These are phyloP conservation scores for Alternaria sp. DNA, from an alignment of 2,329 filamentous ascomycete species.

Conservation along the genomic window DNA sequence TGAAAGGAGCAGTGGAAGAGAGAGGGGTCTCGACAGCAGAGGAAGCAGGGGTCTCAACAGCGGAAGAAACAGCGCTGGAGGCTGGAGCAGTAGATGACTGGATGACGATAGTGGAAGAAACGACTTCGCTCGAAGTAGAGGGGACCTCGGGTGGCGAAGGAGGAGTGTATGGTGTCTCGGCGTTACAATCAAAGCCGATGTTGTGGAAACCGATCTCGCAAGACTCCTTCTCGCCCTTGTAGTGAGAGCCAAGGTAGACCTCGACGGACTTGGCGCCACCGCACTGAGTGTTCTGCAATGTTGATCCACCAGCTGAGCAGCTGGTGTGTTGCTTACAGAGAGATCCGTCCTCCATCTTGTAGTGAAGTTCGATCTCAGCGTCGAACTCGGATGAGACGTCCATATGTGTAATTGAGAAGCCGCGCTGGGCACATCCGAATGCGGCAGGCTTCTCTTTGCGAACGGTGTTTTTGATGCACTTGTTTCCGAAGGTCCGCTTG, in stretches of 20 bases:
- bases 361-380: slow-evolving; percentile 83
- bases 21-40: slow-evolving; percentile 11
- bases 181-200: slow-evolving; percentile 77
- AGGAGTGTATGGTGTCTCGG: slow-evolving; percentile 35
- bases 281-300: slow-evolving; percentile 85
- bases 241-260: slow-evolving; percentile 65
- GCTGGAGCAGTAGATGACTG: slow-evolving; percentile 14
- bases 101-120: slow-evolving; percentile 14
- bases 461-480: slow-evolving; percentile 56
- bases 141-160: slow-evolving; percentile 28
- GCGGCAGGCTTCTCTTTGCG: slow-evolving; percentile 62
- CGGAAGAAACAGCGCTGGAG: slow-evolving; percentile 6
- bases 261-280: slow-evolving; percentile 86
- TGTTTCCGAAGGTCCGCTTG: slow-evolving; percentile 56
- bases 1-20: slow-evolving; percentile 23
- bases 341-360: slow-evolving; percentile 82
- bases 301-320: slow-evolving; percentile 73
- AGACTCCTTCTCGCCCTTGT: slow-evolving; percentile 60
- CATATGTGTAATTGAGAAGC: slow-evolving; percentile 79
- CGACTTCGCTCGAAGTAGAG: slow-evolving; percentile 19
- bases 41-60: slow-evolving; percentile 5
- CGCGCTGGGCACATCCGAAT: slow-evolving; percentile 71
- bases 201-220: slow-evolving; percentile 78
- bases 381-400: slow-evolving; percentile 78
- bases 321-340: slow-evolving; percentile 75